Evolutionary conservation across 345 rosid species (phyloP).

Genomic region (rapeseed (Brassica napus)): DNA sequence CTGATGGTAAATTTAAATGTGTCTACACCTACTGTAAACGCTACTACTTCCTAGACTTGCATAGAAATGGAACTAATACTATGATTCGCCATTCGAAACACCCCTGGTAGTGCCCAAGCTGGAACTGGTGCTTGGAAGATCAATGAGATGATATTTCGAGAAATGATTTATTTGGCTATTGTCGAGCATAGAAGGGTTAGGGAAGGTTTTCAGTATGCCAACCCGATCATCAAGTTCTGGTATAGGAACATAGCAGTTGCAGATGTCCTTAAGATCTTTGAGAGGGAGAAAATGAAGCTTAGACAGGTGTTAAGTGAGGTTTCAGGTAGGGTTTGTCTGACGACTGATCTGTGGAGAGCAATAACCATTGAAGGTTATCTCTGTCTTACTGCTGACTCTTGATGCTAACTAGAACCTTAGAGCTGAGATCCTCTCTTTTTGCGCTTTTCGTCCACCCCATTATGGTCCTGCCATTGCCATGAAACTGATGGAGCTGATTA

Average conservation of each 20-base stretch:
- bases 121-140: not conserved
- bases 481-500: not conserved
- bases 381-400: not conserved
- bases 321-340: not conserved
- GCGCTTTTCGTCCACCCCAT: not conserved
- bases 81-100: too few species aligned
- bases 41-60: not conserved
- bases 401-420: not conserved
- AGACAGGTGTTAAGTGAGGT: not conserved
- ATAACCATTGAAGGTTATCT: not conserved
- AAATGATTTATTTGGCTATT: not conserved
- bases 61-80: not conserved
- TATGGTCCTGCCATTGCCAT: not conserved
- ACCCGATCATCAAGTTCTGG: not conserved
- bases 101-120: not conserved
- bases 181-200: not conserved
- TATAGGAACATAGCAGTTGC: not conserved
- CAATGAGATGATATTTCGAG: not conserved
- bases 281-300: not conserved
- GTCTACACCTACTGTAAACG: not conserved
- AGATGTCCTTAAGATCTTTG: not conserved
- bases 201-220: not conserved
- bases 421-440: not conserved
- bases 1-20: not conserved
- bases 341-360: not conserved